Conservation (phyloP, 768 basidiomycete genomes). For the Thelephora aurantiotincta region DNA sequence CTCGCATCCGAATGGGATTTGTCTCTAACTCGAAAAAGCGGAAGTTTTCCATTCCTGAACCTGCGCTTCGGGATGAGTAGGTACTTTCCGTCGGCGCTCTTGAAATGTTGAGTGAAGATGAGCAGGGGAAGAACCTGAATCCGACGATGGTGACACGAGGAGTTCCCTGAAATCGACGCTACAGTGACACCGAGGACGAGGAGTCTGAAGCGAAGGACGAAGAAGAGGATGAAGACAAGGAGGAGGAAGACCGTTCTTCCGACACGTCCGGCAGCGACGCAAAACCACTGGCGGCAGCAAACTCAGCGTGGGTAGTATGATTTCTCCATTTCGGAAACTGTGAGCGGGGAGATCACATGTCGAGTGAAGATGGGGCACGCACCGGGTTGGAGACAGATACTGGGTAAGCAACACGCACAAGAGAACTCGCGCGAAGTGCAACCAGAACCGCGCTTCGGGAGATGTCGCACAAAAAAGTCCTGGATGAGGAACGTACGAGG, state of each 20-base stretch:
- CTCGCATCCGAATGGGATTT: not conserved
- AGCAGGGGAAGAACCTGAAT: conserved; percentile 23
- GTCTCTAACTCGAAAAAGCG: conserved; percentile 33
- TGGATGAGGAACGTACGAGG: no score
- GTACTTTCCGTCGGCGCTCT: conserved; percentile 30
- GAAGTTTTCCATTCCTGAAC: conserved; percentile 35
- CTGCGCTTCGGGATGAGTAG: conserved; percentile 12
- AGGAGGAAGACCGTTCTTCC: conserved; percentile 9
- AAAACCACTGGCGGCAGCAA: no score
- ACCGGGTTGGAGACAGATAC: no score
- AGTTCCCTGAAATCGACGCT: conserved; percentile 20
- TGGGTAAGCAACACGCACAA: no score
- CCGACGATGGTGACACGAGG: conserved; percentile 17
- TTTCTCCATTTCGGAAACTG: no score
- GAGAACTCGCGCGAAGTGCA: no score
- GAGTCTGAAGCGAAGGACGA: conserved; percentile 21
- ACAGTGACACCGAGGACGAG: conserved; percentile 23
- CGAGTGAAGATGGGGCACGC: no score
- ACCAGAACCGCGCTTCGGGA: no score
- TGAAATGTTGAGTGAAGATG: conserved; percentile 70
- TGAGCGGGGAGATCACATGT: no score
- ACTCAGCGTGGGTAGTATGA: no score
- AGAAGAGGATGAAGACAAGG: conserved; percentile 22
- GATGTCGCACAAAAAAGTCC: no score
- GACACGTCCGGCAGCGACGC: conserved; percentile 15